Base-by-base conservation (phyloP, 108 stramenopile genomes). In the Nitzschia palea region DNA sequence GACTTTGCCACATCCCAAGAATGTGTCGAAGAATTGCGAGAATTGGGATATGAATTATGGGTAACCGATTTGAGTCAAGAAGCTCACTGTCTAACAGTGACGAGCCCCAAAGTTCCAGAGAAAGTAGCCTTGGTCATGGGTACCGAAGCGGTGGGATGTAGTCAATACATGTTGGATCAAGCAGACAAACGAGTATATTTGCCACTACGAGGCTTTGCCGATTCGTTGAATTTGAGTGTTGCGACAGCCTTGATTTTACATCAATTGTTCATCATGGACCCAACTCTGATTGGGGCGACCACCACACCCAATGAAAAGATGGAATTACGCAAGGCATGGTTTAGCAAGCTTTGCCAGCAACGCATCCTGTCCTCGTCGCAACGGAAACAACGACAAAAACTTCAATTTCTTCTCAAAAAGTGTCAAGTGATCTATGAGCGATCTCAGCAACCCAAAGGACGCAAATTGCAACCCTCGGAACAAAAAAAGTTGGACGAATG, bases 61-160 rank as follows among this genome's bases (percentile, higher is more conserved):
- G 90, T 78, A 2, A 95, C 94, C 0, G 94, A 95, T 56, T 68
- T 95, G 65, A 72, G 79, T 4, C 94, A 95, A 74, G 79, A 80
- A 63, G 94, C 94, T 6, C 69, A 73, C 32, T 80, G 85, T 53
- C 53, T 92, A 42, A 79, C 76, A 3, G 18, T 76, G 30, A 40
- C 29, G 0, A 53, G 32, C 4, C 54, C 61, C 29, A 40, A 26
- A 5, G 64, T 95, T n/a, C 96, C 96, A 6, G 67, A 80, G n/a
- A 88, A 87, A 59, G 56, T 96, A 22, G 96, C 96, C 31, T 81
- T 96, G 65, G 91, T 93, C 3, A 86, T 96, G 73, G 96, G 96
- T 36, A 94, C 91, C 1, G 96, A 96, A 78, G 83, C 89, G 14
- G 88, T 87, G 29, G 96, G 96, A n/a, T 86, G 88, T 48, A 75